A percentile compares a stretch with the other conserved stretches of the same genome.
phyloP scores from a whole-genome alignment of 345 rosid species.

The Gossypium arboreum region DNA sequence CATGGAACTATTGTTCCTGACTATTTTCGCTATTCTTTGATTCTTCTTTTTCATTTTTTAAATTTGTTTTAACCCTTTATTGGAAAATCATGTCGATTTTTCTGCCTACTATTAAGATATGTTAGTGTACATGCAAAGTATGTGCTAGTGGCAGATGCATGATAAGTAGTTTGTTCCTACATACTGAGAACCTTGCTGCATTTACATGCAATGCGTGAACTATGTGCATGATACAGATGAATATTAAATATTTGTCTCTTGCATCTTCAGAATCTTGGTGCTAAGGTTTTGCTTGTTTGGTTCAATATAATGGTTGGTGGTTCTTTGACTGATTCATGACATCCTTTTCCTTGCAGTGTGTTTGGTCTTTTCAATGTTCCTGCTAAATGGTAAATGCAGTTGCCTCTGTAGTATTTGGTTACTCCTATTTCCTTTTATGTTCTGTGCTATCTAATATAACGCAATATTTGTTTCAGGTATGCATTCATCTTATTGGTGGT shows the following conservation, averaged over 20 bases:
- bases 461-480: conserved; percentile 54
- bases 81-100: neutral
- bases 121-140: neutral
- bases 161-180: neutral
- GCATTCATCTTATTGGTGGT: conserved; percentile 69
- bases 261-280: neutral
- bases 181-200: conserved; percentile 1
- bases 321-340: conserved; percentile 16
- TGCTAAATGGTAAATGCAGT: conserved; percentile 62
- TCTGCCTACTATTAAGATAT: neutral
- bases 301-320: neutral
- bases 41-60: neutral
- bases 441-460: conserved; percentile 1
- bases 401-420: conserved; percentile 8
- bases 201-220: neutral
- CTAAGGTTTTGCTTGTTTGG: neutral
- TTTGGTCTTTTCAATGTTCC: conserved; percentile 98
- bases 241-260: neutral
- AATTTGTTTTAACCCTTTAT: neutral
- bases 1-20: neutral
- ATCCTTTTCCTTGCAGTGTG: conserved; percentile 55
- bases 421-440: neutral
- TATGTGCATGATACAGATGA: neutral
- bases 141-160: neutral
- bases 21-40: neutral